Percentiles rank a stretch among this genome's conserved stretches.
Evolutionary conservation across 768 basidiomycete species (phyloP).

Genomic region (Rhizopogon salebrosus): DNA sequence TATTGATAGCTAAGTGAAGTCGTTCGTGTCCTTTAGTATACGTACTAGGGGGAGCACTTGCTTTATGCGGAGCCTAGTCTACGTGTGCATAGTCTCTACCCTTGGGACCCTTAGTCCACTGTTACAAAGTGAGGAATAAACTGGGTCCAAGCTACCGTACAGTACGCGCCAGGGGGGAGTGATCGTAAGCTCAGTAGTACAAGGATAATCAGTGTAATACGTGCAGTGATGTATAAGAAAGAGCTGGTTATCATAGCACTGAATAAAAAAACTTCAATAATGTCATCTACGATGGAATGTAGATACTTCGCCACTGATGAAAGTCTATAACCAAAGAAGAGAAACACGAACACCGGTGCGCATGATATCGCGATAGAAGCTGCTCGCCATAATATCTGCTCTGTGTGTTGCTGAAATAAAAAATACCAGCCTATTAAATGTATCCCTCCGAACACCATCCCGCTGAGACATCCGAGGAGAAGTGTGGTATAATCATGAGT

Average conservation of each 20-base stretch:
- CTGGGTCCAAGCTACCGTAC: slow-evolving; percentile 12
- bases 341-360: background rate
- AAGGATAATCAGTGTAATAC: slow-evolving; percentile 7
- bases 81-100: too few relatives aligned
- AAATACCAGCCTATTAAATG: slow-evolving; percentile 22
- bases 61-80: too few relatives aligned
- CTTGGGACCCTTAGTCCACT: too few relatives aligned
- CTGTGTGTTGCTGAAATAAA: slow-evolving; percentile 9
- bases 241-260: too few relatives aligned
- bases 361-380: slow-evolving; percentile 10
- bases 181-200: slow-evolving; percentile 4
- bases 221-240: slow-evolving; percentile 9
- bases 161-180: slow-evolving; percentile 8
- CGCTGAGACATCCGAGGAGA: slow-evolving; percentile 2
- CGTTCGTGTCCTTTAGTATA: too few relatives aligned
- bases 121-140: slow-evolving; percentile 5
- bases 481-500: background rate
- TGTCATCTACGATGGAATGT: too few relatives aligned
- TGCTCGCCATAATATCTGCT: slow-evolving; percentile 18
- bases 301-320: background rate
- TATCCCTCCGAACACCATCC: slow-evolving; percentile 19
- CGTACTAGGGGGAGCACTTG: too few relatives aligned
- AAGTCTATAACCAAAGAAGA: background rate
- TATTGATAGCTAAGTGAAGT: too few relatives aligned
- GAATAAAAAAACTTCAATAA: too few relatives aligned